A percentile compares a stretch with the other conserved stretches of the same genome.
Evolutionary conservation across 495 filamentous ascomycete genomes (phyloP).

Genomic region (Neurospora sp.): DNA sequence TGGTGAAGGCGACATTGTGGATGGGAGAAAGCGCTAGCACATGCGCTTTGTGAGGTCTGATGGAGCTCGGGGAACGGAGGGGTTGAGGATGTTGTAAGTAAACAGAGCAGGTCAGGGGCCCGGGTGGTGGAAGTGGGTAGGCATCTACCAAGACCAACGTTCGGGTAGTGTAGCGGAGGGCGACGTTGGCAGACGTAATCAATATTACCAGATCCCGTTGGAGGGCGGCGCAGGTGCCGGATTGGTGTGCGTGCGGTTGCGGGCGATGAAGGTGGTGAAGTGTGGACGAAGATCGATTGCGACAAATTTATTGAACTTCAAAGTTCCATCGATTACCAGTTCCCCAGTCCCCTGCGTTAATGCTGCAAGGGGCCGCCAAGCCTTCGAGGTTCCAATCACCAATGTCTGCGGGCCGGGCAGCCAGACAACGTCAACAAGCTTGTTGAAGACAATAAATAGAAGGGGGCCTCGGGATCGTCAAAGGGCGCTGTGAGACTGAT

Average conservation of each 20-base stretch:
- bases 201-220: neutral
- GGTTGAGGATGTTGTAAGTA: neutral
- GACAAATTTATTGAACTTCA: neutral
- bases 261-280: neutral
- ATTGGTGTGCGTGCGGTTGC: neutral
- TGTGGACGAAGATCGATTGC: neutral
- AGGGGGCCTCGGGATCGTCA: neutral
- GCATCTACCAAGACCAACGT: slow-evolving; percentile 3
- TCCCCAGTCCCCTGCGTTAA: neutral
- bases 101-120: neutral
- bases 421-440: neutral
- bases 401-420: neutral
- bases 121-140: neutral
- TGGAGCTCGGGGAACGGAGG: neutral
- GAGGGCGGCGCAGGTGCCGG: neutral
- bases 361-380: neutral
- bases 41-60: slow-evolving; percentile 2
- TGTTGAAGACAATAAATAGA: neutral
- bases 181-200: neutral
- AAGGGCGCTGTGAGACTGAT: neutral
- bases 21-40: slow-evolving; percentile 9
- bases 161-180: neutral
- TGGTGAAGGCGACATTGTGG: slow-evolving; percentile 28
- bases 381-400: neutral
- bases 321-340: neutral